phyloP scores from a whole-genome alignment of 306 rosid genomes.

The Gynostemma pentaphyllum region DNA sequence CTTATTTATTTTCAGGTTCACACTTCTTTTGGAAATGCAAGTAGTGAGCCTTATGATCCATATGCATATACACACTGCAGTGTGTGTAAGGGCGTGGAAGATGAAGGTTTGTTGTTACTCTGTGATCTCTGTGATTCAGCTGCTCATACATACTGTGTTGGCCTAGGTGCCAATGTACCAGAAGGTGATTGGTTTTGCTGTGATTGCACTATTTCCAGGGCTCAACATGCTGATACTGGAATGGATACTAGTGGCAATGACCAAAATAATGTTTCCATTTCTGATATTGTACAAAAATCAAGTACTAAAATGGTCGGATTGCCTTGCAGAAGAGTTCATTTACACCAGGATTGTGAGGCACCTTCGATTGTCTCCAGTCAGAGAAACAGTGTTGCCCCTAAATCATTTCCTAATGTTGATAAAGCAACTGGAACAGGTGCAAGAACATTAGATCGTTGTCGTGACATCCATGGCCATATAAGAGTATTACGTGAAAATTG shows the following conservation, averaged over 20 bases:
- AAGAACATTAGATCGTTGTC: constrained; percentile 32
- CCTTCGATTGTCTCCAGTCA: constrained; percentile 19
- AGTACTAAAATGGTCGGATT: constrained; percentile 6
- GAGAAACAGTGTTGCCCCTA: constrained; percentile 14
- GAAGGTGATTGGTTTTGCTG: constrained; percentile 89
- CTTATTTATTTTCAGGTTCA: constrained; percentile 22
- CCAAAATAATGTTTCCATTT: constrained; percentile 12
- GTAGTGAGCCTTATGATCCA: constrained; percentile 28
- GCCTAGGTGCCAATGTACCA: constrained; percentile 57
- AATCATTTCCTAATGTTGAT: constrained; percentile 5
- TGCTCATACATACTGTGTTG: constrained; percentile 74
- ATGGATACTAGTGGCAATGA: constrained; percentile 3
- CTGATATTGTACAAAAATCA: constrained; percentile 26
- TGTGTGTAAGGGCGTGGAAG: constrained; percentile 30
- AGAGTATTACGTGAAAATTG: constrained; percentile 51
- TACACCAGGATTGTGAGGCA: constrained; percentile 7
- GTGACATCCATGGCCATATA: constrained; percentile 32
- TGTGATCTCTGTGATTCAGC: constrained; percentile 67
- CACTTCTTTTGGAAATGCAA: constrained; percentile 25
- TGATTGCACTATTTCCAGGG: constrained; percentile 37
- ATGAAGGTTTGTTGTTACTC: constrained; percentile 47
- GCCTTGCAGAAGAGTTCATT: constrained; percentile 14
- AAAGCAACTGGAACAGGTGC: constrained; percentile 14
- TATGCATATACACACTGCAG: constrained; percentile 33
- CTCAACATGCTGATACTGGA: constrained; percentile 15